These are phyloP conservation scores for Pelargonium cotyledonis DNA, from an alignment of 441 rosid species.

Conservation along the genomic window DNA sequence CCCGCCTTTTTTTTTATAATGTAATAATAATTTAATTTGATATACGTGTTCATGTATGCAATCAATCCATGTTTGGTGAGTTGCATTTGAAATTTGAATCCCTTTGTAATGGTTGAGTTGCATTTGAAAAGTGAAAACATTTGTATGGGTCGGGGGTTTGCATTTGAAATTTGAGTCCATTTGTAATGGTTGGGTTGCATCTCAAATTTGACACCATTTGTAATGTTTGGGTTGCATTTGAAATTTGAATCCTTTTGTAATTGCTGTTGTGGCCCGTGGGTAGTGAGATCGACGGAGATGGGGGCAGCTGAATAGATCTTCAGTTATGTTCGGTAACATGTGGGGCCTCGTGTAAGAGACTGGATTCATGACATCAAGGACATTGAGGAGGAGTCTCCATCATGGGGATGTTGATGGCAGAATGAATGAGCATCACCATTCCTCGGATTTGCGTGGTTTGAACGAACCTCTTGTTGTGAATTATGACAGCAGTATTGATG, in stretches of 20 bases:
- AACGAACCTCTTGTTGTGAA: background rate
- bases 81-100: background rate
- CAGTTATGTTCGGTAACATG: background rate
- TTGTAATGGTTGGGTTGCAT: no score
- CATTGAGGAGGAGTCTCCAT: background rate
- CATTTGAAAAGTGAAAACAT: no score
- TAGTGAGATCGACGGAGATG: background rate
- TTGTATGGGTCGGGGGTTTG: slow-evolving; percentile 3
- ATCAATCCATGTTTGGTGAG: background rate
- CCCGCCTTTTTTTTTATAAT: background rate
- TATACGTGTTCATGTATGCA: background rate
- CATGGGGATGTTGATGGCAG: background rate
- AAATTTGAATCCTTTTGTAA: background rate
- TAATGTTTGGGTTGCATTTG: no score
- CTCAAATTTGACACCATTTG: no score
- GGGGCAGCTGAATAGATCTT: slow-evolving; percentile 1
- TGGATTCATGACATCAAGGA: slow-evolving; percentile 6
- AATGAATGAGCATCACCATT: background rate
- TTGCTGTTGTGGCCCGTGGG: background rate
- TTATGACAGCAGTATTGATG: background rate
- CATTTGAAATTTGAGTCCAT: background rate
- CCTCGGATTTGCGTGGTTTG: background rate
- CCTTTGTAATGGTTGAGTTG: no score
- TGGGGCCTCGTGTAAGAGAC: background rate
- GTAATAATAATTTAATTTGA: background rate